Conservation (phyloP, 2,329 filamentous ascomycete genomes). For the Colletotrichum paranaense region DNA sequence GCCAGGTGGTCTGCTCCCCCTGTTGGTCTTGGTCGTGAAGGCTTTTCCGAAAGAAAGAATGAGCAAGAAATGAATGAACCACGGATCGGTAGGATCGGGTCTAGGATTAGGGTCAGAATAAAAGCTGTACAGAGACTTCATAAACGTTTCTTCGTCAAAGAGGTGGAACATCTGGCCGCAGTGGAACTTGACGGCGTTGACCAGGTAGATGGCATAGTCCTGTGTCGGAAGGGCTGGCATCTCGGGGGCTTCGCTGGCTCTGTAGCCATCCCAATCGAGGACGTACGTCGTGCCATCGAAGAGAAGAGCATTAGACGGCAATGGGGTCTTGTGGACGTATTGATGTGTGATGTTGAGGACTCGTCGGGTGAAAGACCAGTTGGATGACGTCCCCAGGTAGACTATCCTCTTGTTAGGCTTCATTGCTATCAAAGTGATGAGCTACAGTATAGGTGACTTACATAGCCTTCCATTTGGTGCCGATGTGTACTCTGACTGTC, state of each 20-base stretch:
- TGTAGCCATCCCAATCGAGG: constrained; percentile 59
- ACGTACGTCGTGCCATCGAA: constrained; percentile 65
- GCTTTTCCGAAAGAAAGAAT: constrained; percentile 67
- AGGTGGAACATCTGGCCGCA: constrained; percentile 65
- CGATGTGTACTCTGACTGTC: constrained; percentile 53
- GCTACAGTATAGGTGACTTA: constrained; percentile 41
- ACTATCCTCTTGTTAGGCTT: constrained; percentile 43
- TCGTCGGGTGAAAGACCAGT: constrained; percentile 64
- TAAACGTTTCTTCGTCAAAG: constrained; percentile 64
- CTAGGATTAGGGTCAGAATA: constrained; percentile 40
- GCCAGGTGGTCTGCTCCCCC: constrained; percentile 54
- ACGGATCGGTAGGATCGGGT: constrained; percentile 46
- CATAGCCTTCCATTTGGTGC: constrained; percentile 54
- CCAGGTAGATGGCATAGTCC: constrained; percentile 63
- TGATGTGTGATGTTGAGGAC: constrained; percentile 61
- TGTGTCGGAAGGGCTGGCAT: constrained; percentile 45
- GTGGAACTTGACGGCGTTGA: constrained; percentile 68
- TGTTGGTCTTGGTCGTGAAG: constrained; percentile 54
- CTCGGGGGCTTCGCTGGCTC: constrained; percentile 21
- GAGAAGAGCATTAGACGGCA: constrained; percentile 55
- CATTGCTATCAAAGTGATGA: constrained; percentile 1
- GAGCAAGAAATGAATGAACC: constrained; percentile 65
- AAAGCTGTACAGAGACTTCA: constrained; percentile 46
- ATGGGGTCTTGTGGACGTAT: constrained; percentile 53
- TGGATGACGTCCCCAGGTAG: constrained; percentile 66